Conservation (phyloP, 164 flowering plant genomes). For the Buxus sempervirens region DNA sequence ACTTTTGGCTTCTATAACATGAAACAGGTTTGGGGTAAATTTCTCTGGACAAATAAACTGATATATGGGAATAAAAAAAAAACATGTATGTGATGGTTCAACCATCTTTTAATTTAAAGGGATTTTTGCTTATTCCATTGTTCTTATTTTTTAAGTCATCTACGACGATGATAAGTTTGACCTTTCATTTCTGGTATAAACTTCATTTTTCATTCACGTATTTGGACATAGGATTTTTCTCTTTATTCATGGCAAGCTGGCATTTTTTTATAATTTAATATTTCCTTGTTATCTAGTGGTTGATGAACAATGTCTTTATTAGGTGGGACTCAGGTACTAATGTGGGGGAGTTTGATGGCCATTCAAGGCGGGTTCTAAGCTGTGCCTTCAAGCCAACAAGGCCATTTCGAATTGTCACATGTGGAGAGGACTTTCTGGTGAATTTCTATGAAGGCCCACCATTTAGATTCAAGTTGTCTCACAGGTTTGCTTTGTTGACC, state of each 20-base stretch:
- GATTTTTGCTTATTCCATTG: neutral
- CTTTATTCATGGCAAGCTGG: neutral
- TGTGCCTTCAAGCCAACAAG: slow-evolving; percentile 95
- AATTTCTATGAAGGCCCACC: slow-evolving; percentile 99
- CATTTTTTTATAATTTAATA: neutral
- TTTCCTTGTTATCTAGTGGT: neutral
- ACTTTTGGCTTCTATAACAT: neutral
- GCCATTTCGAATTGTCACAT: slow-evolving; percentile 90
- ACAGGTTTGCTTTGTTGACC: slow-evolving; percentile 46
- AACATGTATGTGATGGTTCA: neutral
- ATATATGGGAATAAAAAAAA: neutral
- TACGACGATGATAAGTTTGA: neutral
- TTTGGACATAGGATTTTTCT: neutral
- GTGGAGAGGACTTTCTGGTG: slow-evolving; percentile 96
- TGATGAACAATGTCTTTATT: slow-evolving; percentile 15
- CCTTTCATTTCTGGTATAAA: neutral
- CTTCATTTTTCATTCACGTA: no score
- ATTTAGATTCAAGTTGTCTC: slow-evolving; percentile 91
- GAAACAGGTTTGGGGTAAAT: neutral
- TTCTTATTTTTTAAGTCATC: neutral
- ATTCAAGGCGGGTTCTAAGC: slow-evolving; percentile 83
- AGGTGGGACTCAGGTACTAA: slow-evolving; percentile 99
- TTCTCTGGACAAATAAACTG: neutral
- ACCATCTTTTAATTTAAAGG: neutral
- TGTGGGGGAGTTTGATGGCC: slow-evolving; percentile 99